These are phyloP conservation scores for Gigaspora rosea DNA, from an alignment of 192 early-diverging fungal genomes.

Conservation along the genomic window DNA sequence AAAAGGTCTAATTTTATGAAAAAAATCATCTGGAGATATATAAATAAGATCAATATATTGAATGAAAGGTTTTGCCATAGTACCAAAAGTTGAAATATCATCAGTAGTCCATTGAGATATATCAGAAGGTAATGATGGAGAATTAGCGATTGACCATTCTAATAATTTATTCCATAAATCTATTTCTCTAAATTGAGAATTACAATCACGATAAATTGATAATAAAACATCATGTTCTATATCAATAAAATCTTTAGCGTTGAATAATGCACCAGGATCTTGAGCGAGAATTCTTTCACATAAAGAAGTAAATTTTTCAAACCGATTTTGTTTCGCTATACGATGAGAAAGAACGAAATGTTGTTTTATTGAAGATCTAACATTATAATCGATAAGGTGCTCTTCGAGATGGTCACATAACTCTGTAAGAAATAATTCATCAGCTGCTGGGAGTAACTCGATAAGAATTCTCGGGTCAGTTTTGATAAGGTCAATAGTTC, in stretches of 20 bases:
- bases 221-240: neutral
- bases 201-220: neutral
- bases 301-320: neutral
- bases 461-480: neutral
- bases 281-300: neutral
- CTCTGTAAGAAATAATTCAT: neutral
- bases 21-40: neutral
- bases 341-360: neutral
- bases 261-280: neutral
- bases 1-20: neutral
- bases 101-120: neutral
- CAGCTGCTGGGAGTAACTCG: neutral
- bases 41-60: neutral
- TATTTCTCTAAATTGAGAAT: neutral
- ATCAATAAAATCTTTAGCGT: neutral
- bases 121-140: neutral
- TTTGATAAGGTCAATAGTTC: neutral
- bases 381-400: neutral
- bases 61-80: neutral
- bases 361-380: neutral
- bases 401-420: neutral
- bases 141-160: neutral
- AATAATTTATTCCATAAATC: slow-evolving; percentile 1
- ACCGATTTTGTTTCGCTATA: neutral
- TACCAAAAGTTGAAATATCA: neutral